phyloP scores from a whole-genome alignment of 768 basidiomycete species.

The Exidia glandulosa region DNA sequence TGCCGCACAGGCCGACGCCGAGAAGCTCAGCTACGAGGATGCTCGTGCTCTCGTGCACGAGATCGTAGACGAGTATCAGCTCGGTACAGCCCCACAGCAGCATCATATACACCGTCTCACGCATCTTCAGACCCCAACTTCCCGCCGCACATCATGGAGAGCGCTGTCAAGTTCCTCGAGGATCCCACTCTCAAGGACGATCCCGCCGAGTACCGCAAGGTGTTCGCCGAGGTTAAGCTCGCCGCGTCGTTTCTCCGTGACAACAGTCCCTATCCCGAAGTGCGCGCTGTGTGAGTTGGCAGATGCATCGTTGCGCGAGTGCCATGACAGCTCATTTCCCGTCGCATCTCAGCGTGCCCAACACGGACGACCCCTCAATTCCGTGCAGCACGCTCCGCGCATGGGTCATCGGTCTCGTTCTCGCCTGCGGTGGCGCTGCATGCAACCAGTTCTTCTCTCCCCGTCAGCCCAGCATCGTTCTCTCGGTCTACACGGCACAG shows the following conservation, averaged over 20 bases:
- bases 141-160: constrained; percentile 1
- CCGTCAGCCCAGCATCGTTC: constrained; percentile 1
- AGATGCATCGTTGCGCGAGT: not conserved
- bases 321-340: too few relatives aligned
- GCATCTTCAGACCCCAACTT: constrained; percentile 5
- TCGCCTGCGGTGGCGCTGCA: constrained; percentile 1
- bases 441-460: constrained; percentile 6
- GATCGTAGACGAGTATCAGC: not conserved
- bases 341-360: constrained; percentile 27
- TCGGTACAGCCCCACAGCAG: too few relatives aligned
- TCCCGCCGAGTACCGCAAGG: constrained; percentile 9
- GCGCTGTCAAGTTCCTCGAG: constrained; percentile 1
- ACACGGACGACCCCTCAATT: constrained; percentile 36
- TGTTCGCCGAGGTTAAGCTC: constrained; percentile 16
- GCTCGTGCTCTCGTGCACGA: not conserved
- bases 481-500: constrained; percentile 12
- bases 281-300: constrained; percentile 7
- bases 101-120: too few relatives aligned
- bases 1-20: not conserved
- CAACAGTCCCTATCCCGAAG: constrained; percentile 12
- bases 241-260: constrained; percentile 18
- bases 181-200: constrained; percentile 3
- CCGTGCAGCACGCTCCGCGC: constrained; percentile 1
- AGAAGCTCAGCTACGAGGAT: not conserved
- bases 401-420: constrained; percentile 4